Evolutionary conservation across 73 alveolate genomes (phyloP).

Genomic region (Paramecium sonneborni): DNA sequence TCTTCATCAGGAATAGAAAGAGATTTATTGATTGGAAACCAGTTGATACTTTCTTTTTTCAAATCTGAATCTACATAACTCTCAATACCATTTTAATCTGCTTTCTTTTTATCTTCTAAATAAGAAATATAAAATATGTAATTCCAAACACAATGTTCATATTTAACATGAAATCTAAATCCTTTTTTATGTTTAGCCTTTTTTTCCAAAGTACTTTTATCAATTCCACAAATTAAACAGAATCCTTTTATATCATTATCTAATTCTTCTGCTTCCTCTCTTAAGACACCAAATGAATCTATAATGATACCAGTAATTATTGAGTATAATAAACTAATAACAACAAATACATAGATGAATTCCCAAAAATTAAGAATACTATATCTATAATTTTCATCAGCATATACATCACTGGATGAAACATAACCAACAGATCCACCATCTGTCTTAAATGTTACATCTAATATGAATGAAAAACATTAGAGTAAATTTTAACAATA

Average conservation of each 20-base stretch:
- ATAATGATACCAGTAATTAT: conserved; percentile 86
- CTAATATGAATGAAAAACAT: conserved; percentile 77
- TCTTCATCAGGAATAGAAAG: background rate
- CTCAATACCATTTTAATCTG: conserved; percentile 97
- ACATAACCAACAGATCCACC: conserved; percentile 83
- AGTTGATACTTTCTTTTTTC: background rate
- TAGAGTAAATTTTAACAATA: conserved; percentile 70
- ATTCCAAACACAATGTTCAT: conserved; percentile 90
- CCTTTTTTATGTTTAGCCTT: conserved; percentile 64
- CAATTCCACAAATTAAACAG: conserved; percentile 94
- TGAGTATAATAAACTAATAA: conserved; percentile 55
- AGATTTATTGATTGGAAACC: conserved; percentile 27
- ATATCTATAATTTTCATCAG: conserved; percentile 25
- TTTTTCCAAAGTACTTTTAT: conserved; percentile 62
- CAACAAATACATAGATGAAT: conserved; percentile 56
- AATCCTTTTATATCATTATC: conserved; percentile 85
- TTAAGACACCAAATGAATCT: conserved; percentile 93
- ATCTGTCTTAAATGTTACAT: conserved; percentile 82
- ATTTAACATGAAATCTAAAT: conserved; percentile 79
- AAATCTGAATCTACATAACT: conserved; percentile 85
- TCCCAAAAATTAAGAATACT: conserved; percentile 58
- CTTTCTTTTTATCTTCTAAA: conserved; percentile 83
- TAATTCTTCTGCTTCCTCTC: conserved; percentile 88
- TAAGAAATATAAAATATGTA: conserved; percentile 91
- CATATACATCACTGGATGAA: background rate